Percentiles rank a stretch among this genome's conserved stretches.
These are phyloP conservation scores for Ophiocordyceps camponoti-leonardi DNA, from an alignment of 2,329 filamentous ascomycete genomes.

Conservation along the genomic window DNA sequence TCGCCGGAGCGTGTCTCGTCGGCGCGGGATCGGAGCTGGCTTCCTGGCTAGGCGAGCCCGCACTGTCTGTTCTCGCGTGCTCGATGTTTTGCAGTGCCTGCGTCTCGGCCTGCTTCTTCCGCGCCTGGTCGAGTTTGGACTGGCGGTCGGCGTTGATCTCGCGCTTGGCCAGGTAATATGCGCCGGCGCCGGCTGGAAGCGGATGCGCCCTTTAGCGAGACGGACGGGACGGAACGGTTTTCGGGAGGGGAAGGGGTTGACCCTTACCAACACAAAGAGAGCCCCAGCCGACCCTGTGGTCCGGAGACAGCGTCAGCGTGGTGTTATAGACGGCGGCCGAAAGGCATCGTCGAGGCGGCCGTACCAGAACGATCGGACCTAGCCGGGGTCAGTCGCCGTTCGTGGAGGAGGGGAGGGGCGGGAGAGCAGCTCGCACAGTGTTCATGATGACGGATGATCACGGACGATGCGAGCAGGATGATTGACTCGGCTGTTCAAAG, in stretches of 20 bases:
- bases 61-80: conserved; percentile 36
- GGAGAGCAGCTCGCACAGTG: conserved; percentile 23
- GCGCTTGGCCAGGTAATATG: conserved; percentile 91
- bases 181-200: conserved; percentile 59
- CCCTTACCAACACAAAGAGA: conserved; percentile 63
- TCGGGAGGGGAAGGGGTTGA: not conserved
- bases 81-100: conserved; percentile 31
- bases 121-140: conserved; percentile 49
- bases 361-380: conserved; percentile 53
- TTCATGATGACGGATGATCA: conserved; percentile 24
- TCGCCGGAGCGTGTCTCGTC: conserved; percentile 62
- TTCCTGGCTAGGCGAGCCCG: conserved; percentile 52
- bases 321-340: not conserved
- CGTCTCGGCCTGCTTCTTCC: conserved; percentile 43
- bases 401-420: not conserved
- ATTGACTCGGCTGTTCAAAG: not conserved
- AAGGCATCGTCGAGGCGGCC: conserved; percentile 5
- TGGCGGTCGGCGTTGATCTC: conserved; percentile 83
- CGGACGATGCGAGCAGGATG: not conserved
- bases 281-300: conserved; percentile 71
- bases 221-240: not conserved
- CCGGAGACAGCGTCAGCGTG: conserved; percentile 1
- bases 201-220: conserved; percentile 2
- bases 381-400: not conserved
- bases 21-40: conserved; percentile 67